A percentile compares a stretch with the other conserved stretches of the same genome.
Evolutionary conservation across 768 basidiomycete genomes (phyloP).

Genomic region (Suillus occidentalis): DNA sequence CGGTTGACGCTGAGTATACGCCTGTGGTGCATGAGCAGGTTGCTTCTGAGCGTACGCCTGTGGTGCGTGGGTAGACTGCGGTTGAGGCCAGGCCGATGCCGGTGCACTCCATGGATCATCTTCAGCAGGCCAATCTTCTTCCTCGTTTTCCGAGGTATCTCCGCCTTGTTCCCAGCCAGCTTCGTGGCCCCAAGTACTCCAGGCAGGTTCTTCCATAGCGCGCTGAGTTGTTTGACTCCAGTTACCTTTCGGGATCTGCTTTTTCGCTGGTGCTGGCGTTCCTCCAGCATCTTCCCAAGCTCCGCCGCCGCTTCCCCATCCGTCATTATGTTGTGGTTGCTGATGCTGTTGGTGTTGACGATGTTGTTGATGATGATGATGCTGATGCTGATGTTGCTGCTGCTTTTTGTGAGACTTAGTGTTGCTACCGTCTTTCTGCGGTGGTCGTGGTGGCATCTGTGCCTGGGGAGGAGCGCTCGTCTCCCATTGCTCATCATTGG

Average conservation of each 20-base stretch:
- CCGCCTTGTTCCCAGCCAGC: slow-evolving; percentile 13
- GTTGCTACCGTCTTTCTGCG: slow-evolving; percentile 16
- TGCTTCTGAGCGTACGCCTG: slow-evolving; percentile 25
- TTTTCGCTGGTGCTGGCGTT: slow-evolving; percentile 18
- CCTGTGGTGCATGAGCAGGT: slow-evolving; percentile 19
- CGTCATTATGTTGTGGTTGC: slow-evolving; percentile 9
- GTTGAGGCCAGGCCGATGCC: slow-evolving; percentile 17
- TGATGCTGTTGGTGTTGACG: slow-evolving; percentile 12
- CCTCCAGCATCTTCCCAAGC: slow-evolving; percentile 9
- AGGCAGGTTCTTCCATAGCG: slow-evolving; percentile 9
- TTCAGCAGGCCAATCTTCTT: slow-evolving; percentile 25
- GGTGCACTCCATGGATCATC: slow-evolving; percentile 24
- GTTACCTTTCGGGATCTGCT: slow-evolving; percentile 14
- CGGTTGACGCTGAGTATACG: slow-evolving; percentile 16
- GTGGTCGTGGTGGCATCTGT: slow-evolving; percentile 17
- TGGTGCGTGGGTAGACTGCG: slow-evolving; percentile 18
- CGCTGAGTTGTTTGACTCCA: slow-evolving; percentile 18
- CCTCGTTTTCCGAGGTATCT: slow-evolving; percentile 15
- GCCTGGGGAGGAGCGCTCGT: slow-evolving; percentile 11
- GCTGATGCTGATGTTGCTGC: slow-evolving; percentile 11
- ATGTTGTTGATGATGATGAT: slow-evolving; percentile 8
- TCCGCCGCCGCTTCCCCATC: slow-evolving; percentile 14
- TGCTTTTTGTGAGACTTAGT: slow-evolving; percentile 19
- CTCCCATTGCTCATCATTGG: slow-evolving; percentile 24
- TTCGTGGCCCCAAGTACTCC: slow-evolving; percentile 14